Conservation (phyloP, 805 yeast species). For the Saturnispora saitoi region DNA sequence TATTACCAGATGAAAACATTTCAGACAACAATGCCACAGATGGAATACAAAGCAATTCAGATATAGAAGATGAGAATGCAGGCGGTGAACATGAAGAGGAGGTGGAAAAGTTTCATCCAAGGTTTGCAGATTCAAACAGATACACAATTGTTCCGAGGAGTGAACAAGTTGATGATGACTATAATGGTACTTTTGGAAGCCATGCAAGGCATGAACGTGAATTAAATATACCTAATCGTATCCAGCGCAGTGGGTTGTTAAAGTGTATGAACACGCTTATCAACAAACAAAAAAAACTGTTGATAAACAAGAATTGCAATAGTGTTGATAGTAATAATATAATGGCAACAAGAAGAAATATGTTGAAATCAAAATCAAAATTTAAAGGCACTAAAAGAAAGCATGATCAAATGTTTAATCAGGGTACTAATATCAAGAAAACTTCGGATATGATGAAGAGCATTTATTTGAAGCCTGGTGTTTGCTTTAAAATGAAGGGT, state of each 20-base stretch:
- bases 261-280: not conserved
- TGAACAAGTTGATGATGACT: not conserved
- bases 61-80: not conserved
- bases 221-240: not conserved
- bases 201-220: slow-evolving; percentile 4
- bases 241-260: not conserved
- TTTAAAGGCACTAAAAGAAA: slow-evolving; percentile 4
- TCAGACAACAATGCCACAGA: not conserved
- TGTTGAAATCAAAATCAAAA: not conserved
- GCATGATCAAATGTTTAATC: not conserved
- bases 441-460: slow-evolving; percentile 1
- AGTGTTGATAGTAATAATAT: not conserved
- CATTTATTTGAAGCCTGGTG: slow-evolving; percentile 5
- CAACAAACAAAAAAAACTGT: not conserved
- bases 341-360: not conserved
- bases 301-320: not conserved
- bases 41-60: not conserved
- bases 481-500: not conserved
- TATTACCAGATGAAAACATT: not conserved
- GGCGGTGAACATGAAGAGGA: not conserved
- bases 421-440: not conserved
- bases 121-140: slow-evolving; percentile 4
- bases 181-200: not conserved
- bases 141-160: slow-evolving; percentile 5
- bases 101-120: not conserved